Evolutionary conservation across 495 filamentous ascomycete genomes (phyloP).

Genomic region (Aspergillus baeticus): DNA sequence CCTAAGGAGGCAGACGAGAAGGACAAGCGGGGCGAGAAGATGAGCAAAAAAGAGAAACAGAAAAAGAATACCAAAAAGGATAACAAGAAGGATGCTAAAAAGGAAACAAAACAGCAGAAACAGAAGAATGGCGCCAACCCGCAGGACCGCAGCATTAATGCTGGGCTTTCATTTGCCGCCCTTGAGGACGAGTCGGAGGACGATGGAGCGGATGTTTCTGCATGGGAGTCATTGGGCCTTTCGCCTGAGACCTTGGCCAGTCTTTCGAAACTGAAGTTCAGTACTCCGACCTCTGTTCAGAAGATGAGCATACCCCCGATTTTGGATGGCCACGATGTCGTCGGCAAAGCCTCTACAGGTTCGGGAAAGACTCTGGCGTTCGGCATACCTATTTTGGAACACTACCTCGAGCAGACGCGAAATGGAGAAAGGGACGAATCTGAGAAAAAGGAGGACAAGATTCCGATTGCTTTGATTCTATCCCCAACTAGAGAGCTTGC

Average conservation of each 20-base stretch:
- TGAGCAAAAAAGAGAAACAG: slow-evolving; percentile 23
- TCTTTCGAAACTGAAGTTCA: slow-evolving; percentile 75
- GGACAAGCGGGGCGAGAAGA: slow-evolving; percentile 21
- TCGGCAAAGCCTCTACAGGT: slow-evolving; percentile 94
- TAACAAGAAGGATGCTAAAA: slow-evolving; percentile 35
- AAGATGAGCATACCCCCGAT: slow-evolving; percentile 74
- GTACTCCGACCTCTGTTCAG: slow-evolving; percentile 79
- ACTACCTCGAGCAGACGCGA: slow-evolving; percentile 39
- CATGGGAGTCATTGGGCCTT: slow-evolving; percentile 71
- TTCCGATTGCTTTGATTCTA: slow-evolving; percentile 81
- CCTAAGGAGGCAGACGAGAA: slow-evolving; percentile 13
- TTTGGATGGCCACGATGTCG: slow-evolving; percentile 80
- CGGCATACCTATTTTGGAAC: slow-evolving; percentile 54
- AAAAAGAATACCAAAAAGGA: slow-evolving; percentile 29
- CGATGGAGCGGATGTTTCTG: slow-evolving; percentile 57
- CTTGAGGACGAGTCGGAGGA: slow-evolving; percentile 43
- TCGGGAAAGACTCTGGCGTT: slow-evolving; percentile 99
- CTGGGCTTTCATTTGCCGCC: slow-evolving; percentile 38
- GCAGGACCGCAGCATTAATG: slow-evolving; percentile 27
- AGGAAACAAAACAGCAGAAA: slow-evolving; percentile 29
- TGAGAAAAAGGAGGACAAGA: slow-evolving; percentile 23
- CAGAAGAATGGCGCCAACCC: slow-evolving; percentile 24
- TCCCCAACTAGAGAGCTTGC: slow-evolving; percentile 92
- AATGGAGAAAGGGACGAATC: slow-evolving; percentile 18
- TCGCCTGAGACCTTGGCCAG: slow-evolving; percentile 66